Conservation (phyloP, 2,329 filamentous ascomycete species). For the Arthrobotrys megalospora region DNA sequence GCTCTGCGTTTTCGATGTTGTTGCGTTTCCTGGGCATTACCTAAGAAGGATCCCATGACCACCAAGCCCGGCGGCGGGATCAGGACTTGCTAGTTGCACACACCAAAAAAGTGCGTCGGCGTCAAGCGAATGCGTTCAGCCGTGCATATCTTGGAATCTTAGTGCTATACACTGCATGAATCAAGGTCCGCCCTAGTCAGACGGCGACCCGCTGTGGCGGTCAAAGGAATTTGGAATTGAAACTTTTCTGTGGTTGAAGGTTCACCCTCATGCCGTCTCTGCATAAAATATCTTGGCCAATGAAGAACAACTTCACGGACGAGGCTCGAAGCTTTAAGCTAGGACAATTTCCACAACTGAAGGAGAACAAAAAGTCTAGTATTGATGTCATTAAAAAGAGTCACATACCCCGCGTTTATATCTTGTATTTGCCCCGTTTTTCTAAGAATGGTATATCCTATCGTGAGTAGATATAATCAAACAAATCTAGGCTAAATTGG, state of each 20-base stretch:
- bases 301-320: background rate
- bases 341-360: background rate
- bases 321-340: slow-evolving; percentile 2
- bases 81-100: background rate
- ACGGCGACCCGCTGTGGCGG: slow-evolving; percentile 19
- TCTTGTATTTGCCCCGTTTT: background rate
- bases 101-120: slow-evolving; percentile 11
- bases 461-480: background rate
- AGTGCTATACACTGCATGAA: slow-evolving; percentile 26
- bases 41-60: slow-evolving; percentile 32
- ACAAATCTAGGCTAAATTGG: background rate
- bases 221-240: slow-evolving; percentile 16
- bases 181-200: background rate
- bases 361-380: background rate
- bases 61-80: slow-evolving; percentile 18
- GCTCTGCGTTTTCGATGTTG: slow-evolving; percentile 24
- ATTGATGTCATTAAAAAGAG: slow-evolving; percentile 28
- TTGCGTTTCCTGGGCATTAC: slow-evolving; percentile 27
- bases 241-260: background rate
- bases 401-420: slow-evolving; percentile 9
- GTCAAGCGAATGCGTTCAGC: slow-evolving; percentile 27
- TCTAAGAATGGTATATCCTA: background rate
- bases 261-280: background rate
- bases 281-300: slow-evolving; percentile 10
- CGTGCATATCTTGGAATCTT: slow-evolving; percentile 5